Evolutionary conservation across 345 rosid genomes (phyloP), one percentile per base, ranked within the genome.

Genomic region (Populus tremula): DNA sequence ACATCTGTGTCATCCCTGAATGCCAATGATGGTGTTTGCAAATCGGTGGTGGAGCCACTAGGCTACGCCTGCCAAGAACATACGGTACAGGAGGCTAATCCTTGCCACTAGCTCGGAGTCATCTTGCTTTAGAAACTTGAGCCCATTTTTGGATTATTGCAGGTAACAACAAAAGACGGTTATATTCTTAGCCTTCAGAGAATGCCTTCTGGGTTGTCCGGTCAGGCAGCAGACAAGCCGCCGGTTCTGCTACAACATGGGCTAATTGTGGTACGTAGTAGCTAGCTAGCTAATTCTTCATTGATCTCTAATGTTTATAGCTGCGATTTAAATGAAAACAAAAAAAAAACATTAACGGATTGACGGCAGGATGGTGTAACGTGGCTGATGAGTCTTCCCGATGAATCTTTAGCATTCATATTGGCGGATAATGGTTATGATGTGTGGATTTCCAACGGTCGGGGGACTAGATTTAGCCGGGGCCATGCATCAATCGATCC

Each of bases 211-310:
- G 62, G 49, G 14, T 70, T 35, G 38, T 80, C 86, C 0, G 82
- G 87, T 4, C 69, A 62, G 64, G 13, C n/a, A 7, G 83, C 84
- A 20, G 53, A 75, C 76, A 87, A 84, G 72, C 85, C 88, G 25
- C 89, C 91, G 4, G 87, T 88, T 78, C 78, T 88, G n/a, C 70
- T 88, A 8, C 91, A 88, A 23, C 91, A 88, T 72, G 88, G 89
- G 47, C 47, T 88, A 27, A 4, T 47, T 3, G 0, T 47, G 50
- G 50, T 47, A 47, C 50, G 50, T 47, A 47, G 50, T 14, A 4
- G 50, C 27, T 36, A 13, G 50, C 25, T 36, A 18, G 1, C 54
- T 20, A 17, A 31, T 54, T 43, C 73, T 29, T 8, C 10, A 31
- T 0, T 47, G 16, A 47, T 47, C 50, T 47, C 17, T 47, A 13